Conservation (phyloP, 345 rosid genomes). For the Gossypium longicalyx region DNA sequence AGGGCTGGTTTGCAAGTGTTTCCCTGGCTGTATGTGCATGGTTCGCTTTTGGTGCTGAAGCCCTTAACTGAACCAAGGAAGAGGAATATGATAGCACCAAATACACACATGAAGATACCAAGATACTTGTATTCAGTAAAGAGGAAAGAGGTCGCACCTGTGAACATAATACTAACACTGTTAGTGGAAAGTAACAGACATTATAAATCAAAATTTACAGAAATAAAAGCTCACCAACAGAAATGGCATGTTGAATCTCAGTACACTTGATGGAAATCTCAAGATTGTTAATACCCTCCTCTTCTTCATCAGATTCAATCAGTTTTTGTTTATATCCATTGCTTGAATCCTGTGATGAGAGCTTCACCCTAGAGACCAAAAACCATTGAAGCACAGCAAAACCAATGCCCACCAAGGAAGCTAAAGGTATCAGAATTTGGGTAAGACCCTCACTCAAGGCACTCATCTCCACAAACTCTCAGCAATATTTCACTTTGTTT, state of each 20-base stretch:
- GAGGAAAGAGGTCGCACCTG: constrained; percentile 68
- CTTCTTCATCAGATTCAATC: constrained; percentile 48
- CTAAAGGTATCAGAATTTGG: constrained; percentile 48
- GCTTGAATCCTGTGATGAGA: constrained; percentile 27
- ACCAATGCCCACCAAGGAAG: constrained; percentile 50
- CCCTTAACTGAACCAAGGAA: constrained; percentile 69
- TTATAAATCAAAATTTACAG: neutral
- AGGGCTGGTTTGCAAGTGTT: constrained; percentile 58
- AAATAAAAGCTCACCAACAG: constrained; percentile 40
- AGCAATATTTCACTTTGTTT: neutral
- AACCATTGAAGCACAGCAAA: constrained; percentile 70
- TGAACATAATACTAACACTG: neutral
- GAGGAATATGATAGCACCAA: constrained; percentile 45
- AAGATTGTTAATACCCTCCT: constrained; percentile 41
- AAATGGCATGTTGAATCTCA: constrained; percentile 68
- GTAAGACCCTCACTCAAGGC: constrained; percentile 41
- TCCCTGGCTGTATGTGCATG: constrained; percentile 54
- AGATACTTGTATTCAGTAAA: constrained; percentile 60
- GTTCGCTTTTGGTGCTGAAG: constrained; percentile 57
- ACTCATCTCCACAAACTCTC: constrained; percentile 31
- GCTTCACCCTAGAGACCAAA: constrained; percentile 51
- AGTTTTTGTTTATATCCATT: constrained; percentile 35
- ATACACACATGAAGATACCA: constrained; percentile 42
- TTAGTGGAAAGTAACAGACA: neutral
- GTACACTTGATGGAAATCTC: constrained; percentile 56